Evolutionary conservation across 2,329 filamentous ascomycete species (phyloP).

Genomic region (Penicillium capsulatum): DNA sequence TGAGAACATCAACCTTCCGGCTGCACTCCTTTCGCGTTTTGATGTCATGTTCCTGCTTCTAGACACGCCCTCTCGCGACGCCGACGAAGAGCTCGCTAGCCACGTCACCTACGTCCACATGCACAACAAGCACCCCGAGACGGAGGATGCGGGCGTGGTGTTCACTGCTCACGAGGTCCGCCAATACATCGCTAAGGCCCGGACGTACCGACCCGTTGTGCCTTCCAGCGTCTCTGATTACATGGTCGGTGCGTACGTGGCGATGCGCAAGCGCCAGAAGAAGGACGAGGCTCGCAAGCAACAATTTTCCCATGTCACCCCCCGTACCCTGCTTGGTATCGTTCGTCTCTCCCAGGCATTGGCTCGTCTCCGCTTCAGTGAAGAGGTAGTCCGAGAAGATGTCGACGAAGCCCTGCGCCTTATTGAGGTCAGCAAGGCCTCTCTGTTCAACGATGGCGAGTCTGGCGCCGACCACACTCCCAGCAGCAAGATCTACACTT

Average conservation of each 20-base stretch:
- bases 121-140: slow-evolving; percentile 87
- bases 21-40: slow-evolving; percentile 92
- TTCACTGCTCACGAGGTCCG: slow-evolving; percentile 92
- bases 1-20: slow-evolving; percentile 99
- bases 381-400: slow-evolving; percentile 81
- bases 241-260: slow-evolving; percentile 94
- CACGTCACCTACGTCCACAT: slow-evolving; percentile 98
- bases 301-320: slow-evolving; percentile 89
- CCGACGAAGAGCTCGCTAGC: slow-evolving; percentile 86
- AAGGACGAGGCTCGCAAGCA: slow-evolving; percentile 86
- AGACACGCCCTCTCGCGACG: slow-evolving; percentile 84
- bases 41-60: slow-evolving; percentile 95
- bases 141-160: slow-evolving; percentile 62
- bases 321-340: slow-evolving; percentile 87
- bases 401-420: slow-evolving; percentile 92
- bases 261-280: slow-evolving; percentile 86
- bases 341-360: slow-evolving; percentile 91
- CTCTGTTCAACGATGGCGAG: slow-evolving; percentile 67
- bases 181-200: slow-evolving; percentile 89
- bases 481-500: slow-evolving; percentile 87
- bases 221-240: slow-evolving; percentile 87
- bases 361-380: slow-evolving; percentile 83
- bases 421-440: slow-evolving; percentile 89
- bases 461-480: slow-evolving; percentile 68
- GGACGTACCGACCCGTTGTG: slow-evolving; percentile 81